Base-by-base conservation (phyloP, 164 flowering plant species). In the Magnolia kwangsiensis region DNA sequence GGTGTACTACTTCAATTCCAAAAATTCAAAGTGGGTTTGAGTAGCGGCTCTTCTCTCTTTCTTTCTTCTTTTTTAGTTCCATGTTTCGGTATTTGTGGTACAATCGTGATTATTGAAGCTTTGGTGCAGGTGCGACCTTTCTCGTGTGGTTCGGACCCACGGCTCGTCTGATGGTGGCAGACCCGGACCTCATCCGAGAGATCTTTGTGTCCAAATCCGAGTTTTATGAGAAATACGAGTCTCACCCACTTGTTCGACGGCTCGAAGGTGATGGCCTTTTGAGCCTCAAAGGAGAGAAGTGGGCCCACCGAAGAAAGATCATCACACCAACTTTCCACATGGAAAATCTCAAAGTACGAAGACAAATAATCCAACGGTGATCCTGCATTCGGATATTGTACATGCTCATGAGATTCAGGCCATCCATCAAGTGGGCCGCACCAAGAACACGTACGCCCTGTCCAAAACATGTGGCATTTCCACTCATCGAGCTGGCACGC, bases 131-230 rank as follows among this genome's bases (percentile, higher is more conserved):
- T 79, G 85, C 94, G 71, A 92, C 93, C 31, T 94, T 94, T 80
- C 86, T 96, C 1, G 89, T 96, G 14, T 96, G 99, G 99, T 96
- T 96, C 74, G 99, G 99, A 74, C 93, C 97, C 58, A 96, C 97
- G 4, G 84, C 87, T 9, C 88, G 99, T 1, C 85, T 96, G 19
- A 87, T 98, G 19, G 90, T 96, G 9, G 84, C 99, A 6, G 98
- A 96, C 76, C 98, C 99, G 1, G 93, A 89, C 80, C 92, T 94
- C 23, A 91, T 96, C 24, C 79, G 97, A 6, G 99, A 96, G 74
- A 87, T 96, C 45, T 92, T 96, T 83, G 75, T 84, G 5, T 85
- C 93, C 21, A 96, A 88, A 74, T 84, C 98, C 0, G 94, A 93
- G 70, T 85, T 85, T 71, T 96, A 90, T 68, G 99, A 96, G 86